Evolutionary conservation across 306 rosid genomes (phyloP).

Genomic region (Rosa multiflora): DNA sequence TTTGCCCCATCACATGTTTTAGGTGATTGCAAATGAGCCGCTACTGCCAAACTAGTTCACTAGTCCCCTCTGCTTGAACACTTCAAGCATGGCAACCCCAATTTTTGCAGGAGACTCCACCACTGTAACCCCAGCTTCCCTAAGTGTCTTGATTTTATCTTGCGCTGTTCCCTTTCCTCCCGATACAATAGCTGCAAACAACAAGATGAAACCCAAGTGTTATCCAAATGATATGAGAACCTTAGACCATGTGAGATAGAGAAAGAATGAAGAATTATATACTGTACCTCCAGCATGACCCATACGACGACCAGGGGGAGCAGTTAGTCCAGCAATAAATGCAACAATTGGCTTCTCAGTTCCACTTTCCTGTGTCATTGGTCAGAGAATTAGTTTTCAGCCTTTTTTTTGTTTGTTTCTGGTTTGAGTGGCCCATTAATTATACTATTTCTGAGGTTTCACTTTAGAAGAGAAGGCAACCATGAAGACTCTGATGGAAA

Average conservation of each 20-base stretch:
- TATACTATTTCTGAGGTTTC: background rate
- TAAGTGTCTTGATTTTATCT: constrained; percentile 80
- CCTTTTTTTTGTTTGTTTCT: background rate
- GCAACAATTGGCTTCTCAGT: constrained; percentile 95
- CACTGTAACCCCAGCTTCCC: constrained; percentile 90
- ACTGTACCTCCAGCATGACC: constrained; percentile 95
- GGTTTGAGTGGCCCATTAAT: constrained; percentile 1
- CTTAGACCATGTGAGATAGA: constrained; percentile 2
- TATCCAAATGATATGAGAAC: background rate
- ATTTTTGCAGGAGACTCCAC: constrained; percentile 98
- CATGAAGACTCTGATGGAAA: background rate
- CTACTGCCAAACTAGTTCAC: constrained; percentile 41
- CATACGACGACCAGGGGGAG: constrained; percentile 99
- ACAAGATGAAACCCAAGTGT: constrained; percentile 19
- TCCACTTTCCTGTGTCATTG: constrained; percentile 78
- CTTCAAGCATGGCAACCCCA: constrained; percentile 79
- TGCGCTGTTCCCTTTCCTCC: constrained; percentile 99
- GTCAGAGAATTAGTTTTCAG: constrained; percentile 9
- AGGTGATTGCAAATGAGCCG: background rate
- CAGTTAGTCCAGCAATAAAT: constrained; percentile 97
- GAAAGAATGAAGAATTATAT: constrained; percentile 1
- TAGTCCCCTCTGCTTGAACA: constrained; percentile 92
- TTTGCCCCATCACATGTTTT: background rate
- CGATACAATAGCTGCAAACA: constrained; percentile 86
- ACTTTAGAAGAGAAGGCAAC: no score